Conservation (phyloP, 1,284 basidiomycete genomes). For the Microbotryum scabiosae region DNA sequence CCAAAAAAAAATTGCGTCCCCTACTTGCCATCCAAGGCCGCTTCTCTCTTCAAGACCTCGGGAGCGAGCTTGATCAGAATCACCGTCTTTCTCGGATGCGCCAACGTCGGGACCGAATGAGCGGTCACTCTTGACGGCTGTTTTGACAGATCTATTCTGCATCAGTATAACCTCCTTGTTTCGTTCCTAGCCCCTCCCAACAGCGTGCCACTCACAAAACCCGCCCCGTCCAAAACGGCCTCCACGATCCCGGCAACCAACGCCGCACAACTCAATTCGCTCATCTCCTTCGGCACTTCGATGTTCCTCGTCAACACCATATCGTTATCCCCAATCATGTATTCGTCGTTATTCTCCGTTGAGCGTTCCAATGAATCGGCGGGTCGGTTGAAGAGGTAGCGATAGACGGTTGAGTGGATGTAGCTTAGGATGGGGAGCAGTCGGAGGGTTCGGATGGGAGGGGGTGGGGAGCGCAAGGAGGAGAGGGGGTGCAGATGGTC, state of each 20-base stretch:
- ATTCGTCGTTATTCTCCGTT: conserved; percentile 92
- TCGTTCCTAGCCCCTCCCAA: neutral
- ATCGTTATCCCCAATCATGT: conserved; percentile 98
- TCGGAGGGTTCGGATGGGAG: conserved; percentile 75
- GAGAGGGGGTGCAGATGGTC: conserved; percentile 29
- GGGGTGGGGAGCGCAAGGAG: conserved; percentile 31
- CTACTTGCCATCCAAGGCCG: conserved; percentile 20
- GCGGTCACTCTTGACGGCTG: conserved; percentile 96
- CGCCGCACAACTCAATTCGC: conserved; percentile 86
- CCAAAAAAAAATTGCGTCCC: neutral
- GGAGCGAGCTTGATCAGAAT: conserved; percentile 88
- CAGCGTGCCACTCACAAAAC: conserved; percentile 67
- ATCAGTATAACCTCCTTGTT: neutral
- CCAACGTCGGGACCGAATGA: conserved; percentile 77
- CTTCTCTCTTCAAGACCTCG: conserved; percentile 23
- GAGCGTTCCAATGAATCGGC: conserved; percentile 93
- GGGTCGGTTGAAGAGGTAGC: conserved; percentile 80
- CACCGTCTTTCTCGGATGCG: conserved; percentile 73
- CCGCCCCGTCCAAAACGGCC: conserved; percentile 88
- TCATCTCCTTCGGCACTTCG: conserved; percentile 89
- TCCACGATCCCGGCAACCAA: conserved; percentile 96
- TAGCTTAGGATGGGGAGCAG: conserved; percentile 81
- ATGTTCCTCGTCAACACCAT: conserved; percentile 84
- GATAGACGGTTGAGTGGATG: conserved; percentile 89
- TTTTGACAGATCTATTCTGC: neutral